Base-by-base conservation (phyloP, 73 alveolate species). In the Symbiodinium natans region DNA sequence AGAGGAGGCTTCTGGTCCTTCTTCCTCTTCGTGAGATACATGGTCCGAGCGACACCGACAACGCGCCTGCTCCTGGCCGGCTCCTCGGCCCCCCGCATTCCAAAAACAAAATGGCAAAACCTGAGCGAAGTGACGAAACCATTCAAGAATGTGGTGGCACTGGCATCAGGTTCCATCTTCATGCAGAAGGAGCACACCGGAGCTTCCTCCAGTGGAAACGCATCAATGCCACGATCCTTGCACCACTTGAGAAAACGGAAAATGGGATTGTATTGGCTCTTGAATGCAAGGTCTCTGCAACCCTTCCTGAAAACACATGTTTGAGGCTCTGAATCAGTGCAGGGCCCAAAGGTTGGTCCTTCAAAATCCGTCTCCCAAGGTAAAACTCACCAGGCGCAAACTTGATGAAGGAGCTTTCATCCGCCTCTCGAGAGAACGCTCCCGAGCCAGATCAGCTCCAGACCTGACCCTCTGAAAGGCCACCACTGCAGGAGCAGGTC, bases 331-430 rank as follows among this genome's bases (percentile, higher is more conserved):
- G 41, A 82, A 41, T 40, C 68, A 82, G 21, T 3, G 73, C 10
- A 7, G 40, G 27, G 27, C 92, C 92, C 48, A 82, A 43, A 2
- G 92, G 92, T n/a, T n/a, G n/a, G n/a, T n/a, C n/a, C n/a, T n/a
- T n/a, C n/a, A n/a, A n/a, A n/a, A n/a, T n/a, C n/a, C n/a, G n/a
- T n/a, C n/a, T n/a, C n/a, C n/a, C n/a, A n/a, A n/a, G n/a, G n/a
- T n/a, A n/a, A n/a, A n/a, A n/a, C n/a, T n/a, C n/a, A n/a, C n/a
- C n/a, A n/a, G n/a, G n/a, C n/a, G n/a, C n/a, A n/a, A n/a, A n/a
- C n/a, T n/a, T n/a, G n/a, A n/a, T n/a, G n/a, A n/a, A n/a, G n/a
- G n/a, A n/a, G n/a, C n/a, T n/a, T n/a, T n/a, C n/a, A n/a, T n/a
- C n/a, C n/a, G n/a, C n/a, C n/a, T n/a, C n/a, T n/a, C n/a, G n/a